These are phyloP conservation scores for Allomyces arbusculus DNA, from an alignment of 192 early-diverging fungal species.

Conservation along the genomic window DNA sequence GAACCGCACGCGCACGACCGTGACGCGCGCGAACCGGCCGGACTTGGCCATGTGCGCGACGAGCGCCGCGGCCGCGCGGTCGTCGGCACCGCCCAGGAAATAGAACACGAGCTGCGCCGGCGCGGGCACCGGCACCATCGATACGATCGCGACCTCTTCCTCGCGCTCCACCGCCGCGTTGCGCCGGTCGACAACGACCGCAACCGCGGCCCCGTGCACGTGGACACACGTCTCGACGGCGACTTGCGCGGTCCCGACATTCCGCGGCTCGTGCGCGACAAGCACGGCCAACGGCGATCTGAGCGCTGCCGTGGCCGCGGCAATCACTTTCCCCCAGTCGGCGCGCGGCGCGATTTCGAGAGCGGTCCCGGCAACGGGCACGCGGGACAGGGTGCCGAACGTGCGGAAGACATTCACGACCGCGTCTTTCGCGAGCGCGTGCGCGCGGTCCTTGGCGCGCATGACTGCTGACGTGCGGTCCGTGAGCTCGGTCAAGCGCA, in stretches of 20 bases:
- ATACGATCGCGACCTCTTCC: constrained; percentile 3
- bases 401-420: constrained; percentile 64
- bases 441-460: constrained; percentile 41
- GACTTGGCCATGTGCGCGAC: constrained; percentile 23
- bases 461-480: constrained; percentile 64
- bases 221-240: neutral
- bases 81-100: constrained; percentile 52
- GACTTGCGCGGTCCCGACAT: constrained; percentile 3
- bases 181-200: neutral
- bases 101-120: constrained; percentile 42
- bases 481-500: constrained; percentile 60
- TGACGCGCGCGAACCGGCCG: neutral
- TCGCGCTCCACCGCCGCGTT: constrained; percentile 2
- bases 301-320: constrained; percentile 23
- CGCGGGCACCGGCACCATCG: constrained; percentile 13
- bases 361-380: constrained; percentile 30
- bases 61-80: constrained; percentile 37
- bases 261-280: neutral
- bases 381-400: constrained; percentile 51
- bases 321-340: constrained; percentile 48
- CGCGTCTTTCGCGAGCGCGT: constrained; percentile 44
- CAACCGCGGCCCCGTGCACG: constrained; percentile 1
- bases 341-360: constrained; percentile 35
- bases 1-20: neutral
- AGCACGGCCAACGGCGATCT: constrained; percentile 4